phyloP scores from a whole-genome alignment of 345 rosid genomes.

The Citrus cavaleriei region DNA sequence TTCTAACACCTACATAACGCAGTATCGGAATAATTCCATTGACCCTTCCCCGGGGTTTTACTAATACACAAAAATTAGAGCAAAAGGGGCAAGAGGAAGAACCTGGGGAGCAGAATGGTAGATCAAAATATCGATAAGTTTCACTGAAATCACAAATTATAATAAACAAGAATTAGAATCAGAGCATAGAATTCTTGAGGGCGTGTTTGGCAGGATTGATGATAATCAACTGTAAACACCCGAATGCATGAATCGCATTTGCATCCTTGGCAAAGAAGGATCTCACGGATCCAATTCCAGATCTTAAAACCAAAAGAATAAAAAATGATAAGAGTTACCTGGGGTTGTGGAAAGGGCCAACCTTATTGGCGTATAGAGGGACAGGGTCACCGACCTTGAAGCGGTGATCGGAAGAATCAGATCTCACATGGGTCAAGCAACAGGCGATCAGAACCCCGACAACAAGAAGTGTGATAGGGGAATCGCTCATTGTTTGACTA shows the following conservation, averaged over 20 bases:
- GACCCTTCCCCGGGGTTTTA: background rate
- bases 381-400: slow-evolving; percentile 29
- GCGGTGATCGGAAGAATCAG: slow-evolving; percentile 34
- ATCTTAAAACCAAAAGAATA: background rate
- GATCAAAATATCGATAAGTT: slow-evolving; percentile 53
- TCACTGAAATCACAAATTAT: slow-evolving; percentile 27
- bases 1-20: background rate
- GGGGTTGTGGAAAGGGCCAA: slow-evolving; percentile 40
- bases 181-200: background rate
- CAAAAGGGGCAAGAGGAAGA: background rate
- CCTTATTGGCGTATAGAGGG: slow-evolving; percentile 38
- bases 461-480: background rate
- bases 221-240: background rate
- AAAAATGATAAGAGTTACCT: slow-evolving; percentile 12
- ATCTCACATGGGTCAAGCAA: slow-evolving; percentile 16
- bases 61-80: background rate
- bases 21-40: background rate
- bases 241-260: background rate
- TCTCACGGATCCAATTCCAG: background rate
- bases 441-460: background rate
- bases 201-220: background rate
- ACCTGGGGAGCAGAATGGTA: slow-evolving; percentile 59
- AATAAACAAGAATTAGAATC: background rate
- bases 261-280: background rate
- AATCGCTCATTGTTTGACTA: background rate